Evolutionary conservation across 176 grass and related monocot species (phyloP), one percentile per base, ranked within the genome.

Genomic region (Lolium rigidum): DNA sequence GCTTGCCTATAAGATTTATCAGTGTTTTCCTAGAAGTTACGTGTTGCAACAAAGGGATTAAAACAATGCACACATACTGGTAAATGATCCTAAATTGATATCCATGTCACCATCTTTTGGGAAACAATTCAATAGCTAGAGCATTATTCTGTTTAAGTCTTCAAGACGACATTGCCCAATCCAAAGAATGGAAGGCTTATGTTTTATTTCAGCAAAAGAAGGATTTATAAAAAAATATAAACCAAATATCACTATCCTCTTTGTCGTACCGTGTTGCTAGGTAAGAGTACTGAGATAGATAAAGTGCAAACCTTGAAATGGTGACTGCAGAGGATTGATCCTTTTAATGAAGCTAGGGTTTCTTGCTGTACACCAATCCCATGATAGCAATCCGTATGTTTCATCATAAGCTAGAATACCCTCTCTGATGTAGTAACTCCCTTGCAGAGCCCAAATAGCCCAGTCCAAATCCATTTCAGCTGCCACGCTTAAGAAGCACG

Each of bases 391-490:
- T 61, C 96, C 96, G 82, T 98, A 98, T 28, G 96, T 89, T 89
- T 98, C 96, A 92, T 98, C 90, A 48, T 82, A 95, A 67, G 82
- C 88, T 82, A 89, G 76, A 85, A 81, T 83, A 72, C 91, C 96
- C 86, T 95, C 87, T 81, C 93, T 89, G 18, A 95, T 86, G 77
- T 95, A 98, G 70, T 98, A 98, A 86, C 90, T 98, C 83, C 95
- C 93, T 60, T 98, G 91, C 58, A 98, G 57, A 86, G 95, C 95
- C 93, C 95, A 98, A 88, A 98, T 62, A 85, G 95, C 90, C 91
- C 95, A 98, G 69, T 98, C 93, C 24, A 98, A 58, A 87, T 98
- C 95, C 93, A 86, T 84, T 87, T 95, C 93, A 71, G 93, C 96
- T 82, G 93, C 89, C 49, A 92, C 78, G 48, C 96, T 92, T 49